Evolutionary conservation across 2,329 filamentous ascomycete species (phyloP).

Genomic region (Penicillium nordicum): DNA sequence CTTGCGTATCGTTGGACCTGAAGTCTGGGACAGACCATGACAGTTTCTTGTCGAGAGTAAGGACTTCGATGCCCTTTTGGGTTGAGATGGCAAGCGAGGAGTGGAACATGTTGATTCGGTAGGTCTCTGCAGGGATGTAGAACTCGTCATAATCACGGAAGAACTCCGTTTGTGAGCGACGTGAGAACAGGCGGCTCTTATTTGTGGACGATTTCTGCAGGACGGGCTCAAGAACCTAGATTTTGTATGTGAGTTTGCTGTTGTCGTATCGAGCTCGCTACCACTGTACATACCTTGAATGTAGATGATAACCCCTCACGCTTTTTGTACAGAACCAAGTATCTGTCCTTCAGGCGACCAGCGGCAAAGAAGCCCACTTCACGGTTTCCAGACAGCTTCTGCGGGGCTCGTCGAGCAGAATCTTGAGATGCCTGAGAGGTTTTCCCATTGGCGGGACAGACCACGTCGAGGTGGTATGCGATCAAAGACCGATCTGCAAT

Average conservation of each 20-base stretch:
- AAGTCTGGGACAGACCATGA: slow-evolving; percentile 91
- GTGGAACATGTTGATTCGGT: slow-evolving; percentile 93
- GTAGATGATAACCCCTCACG: slow-evolving; percentile 87
- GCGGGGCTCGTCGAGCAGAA: slow-evolving; percentile 78
- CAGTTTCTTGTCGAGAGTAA: slow-evolving; percentile 95
- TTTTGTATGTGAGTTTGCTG: background rate
- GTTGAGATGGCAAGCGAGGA: slow-evolving; percentile 89
- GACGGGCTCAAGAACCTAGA: slow-evolving; percentile 83
- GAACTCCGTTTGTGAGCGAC: slow-evolving; percentile 77
- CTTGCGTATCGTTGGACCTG: slow-evolving; percentile 55
- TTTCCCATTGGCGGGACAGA: slow-evolving; percentile 56
- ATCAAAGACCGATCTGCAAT: slow-evolving; percentile 89
- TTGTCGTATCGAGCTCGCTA: background rate
- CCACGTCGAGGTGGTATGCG: slow-evolving; percentile 86
- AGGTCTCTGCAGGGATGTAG: slow-evolving; percentile 94
- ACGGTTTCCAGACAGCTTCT: slow-evolving; percentile 79
- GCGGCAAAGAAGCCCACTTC: slow-evolving; percentile 97
- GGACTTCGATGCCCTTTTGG: slow-evolving; percentile 86
- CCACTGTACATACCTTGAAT: slow-evolving; percentile 59
- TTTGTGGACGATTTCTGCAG: slow-evolving; percentile 89
- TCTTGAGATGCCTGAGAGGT: slow-evolving; percentile 55
- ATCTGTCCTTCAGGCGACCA: slow-evolving; percentile 94
- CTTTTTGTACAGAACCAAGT: slow-evolving; percentile 94
- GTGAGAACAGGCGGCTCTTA: slow-evolving; percentile 65
- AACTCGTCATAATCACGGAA: slow-evolving; percentile 99